These are phyloP conservation scores for Cyclotella baltica DNA, from an alignment of 108 stramenopile genomes.

Conservation along the genomic window DNA sequence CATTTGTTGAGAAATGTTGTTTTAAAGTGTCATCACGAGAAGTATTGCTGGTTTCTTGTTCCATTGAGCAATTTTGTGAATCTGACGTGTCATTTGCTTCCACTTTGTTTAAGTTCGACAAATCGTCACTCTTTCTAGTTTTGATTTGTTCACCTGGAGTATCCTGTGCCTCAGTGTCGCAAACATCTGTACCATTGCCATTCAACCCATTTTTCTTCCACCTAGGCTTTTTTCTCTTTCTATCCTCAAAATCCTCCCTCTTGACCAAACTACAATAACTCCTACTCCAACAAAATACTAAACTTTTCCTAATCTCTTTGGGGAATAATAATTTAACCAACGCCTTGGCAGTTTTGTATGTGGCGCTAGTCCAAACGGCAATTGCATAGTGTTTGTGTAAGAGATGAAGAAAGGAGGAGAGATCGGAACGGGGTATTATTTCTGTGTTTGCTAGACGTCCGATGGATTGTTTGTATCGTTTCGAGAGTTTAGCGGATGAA, in stretches of 20 bases:
- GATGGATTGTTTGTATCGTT: conserved; percentile 44
- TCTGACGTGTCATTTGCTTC: too few relatives aligned
- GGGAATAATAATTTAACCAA: conserved; percentile 66
- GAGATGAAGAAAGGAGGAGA: conserved; percentile 53
- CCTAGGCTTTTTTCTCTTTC: conserved; percentile 1
- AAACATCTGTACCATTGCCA: not conserved
- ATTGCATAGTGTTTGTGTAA: conserved; percentile 68
- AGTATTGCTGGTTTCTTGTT: too few relatives aligned
- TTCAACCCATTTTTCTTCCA: conserved; percentile 1
- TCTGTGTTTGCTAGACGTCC: conserved; percentile 68
- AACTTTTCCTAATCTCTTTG: conserved; percentile 41
- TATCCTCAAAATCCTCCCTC: not conserved
- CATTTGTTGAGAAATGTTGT: too few relatives aligned
- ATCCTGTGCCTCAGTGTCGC: not conserved
- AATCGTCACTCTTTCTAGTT: too few relatives aligned
- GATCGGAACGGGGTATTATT: conserved; percentile 69
- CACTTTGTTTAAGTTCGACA: too few relatives aligned
- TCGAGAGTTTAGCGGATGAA: not conserved
- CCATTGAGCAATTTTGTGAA: too few relatives aligned
- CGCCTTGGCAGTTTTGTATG: conserved; percentile 65
- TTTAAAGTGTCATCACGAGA: too few relatives aligned
- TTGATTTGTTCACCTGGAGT: not conserved
- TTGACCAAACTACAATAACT: conserved; percentile 49
- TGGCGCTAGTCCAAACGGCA: conserved; percentile 87
- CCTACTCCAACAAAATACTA: conserved; percentile 84